Evolutionary conservation across 306 rosid genomes (phyloP), one percentile per base, ranked within the genome.

Genomic region (Prunus kanzakura): DNA sequence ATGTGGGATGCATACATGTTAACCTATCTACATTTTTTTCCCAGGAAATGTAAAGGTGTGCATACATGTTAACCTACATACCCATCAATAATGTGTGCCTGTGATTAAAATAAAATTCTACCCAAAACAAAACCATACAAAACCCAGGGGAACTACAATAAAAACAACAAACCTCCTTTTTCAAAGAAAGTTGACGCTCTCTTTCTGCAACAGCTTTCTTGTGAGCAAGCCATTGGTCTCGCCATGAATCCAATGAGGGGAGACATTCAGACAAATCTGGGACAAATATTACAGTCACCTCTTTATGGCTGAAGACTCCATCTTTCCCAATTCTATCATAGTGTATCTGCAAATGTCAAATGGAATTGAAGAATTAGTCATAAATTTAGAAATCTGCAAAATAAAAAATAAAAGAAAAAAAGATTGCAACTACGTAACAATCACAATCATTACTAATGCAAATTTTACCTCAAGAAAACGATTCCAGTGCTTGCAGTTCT

Each of bases 301-400:
- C 99, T 89, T 84, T 92, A 80, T 96, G 99, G 85, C 99, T 91
- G 82, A 92, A 91, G 81, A 90, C 80, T 56, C 99, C 99, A 78
- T 96, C 98, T 78, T 91, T 86, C 61, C 98, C 99, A 71, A 82
- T 35, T 88, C 97, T 87, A 79, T 96, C 93, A 46, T 96, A 96
- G 82, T 96, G 99, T 80, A 96, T 91, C 99, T 96, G 92, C 71
- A 79, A 74, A 75, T 61, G 69, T 71, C 41, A 82, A 16, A 63
- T 76, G 54, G 56, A 69, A 67, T 57, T 27, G 47, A 69, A 75
- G 64, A 74, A 69, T 72, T 74, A 69, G 64, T 41, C 30, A 58
- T 27, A 35, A 62, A 64, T 32, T 60, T 16, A 15, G 12, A 30
- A 64, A 60, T 25, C 66, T 46, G 19, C 15, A 64, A 15, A 73